Percentiles rank a stretch among this genome's conserved stretches.
phyloP scores from a whole-genome alignment of 116 monocot genomes.

The Phalaenopsis hybrid region DNA sequence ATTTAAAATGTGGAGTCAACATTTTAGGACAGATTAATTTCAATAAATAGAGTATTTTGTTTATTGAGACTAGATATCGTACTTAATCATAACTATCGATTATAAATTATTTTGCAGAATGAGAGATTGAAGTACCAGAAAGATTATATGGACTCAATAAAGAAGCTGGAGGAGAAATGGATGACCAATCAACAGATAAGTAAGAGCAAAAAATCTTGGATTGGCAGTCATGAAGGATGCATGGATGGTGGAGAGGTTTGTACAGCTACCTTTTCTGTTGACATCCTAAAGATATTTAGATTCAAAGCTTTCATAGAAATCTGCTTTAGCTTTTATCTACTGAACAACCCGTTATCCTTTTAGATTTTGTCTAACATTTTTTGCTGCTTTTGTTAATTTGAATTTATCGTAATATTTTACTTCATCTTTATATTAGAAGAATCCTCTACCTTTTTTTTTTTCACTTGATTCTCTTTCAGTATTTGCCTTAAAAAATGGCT shows the following conservation, averaged over 20 bases:
- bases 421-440: not conserved
- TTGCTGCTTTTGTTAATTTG: slow-evolving; percentile 1
- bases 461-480: not conserved
- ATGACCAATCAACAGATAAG: slow-evolving; percentile 41
- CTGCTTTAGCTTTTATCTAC: not conserved
- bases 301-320: not conserved
- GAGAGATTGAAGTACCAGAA: slow-evolving; percentile 71
- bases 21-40: not conserved
- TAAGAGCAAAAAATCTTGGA: slow-evolving; percentile 20
- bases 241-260: slow-evolving; percentile 34
- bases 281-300: not conserved
- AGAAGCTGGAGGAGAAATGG: slow-evolving; percentile 91
- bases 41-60: not conserved
- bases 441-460: not conserved
- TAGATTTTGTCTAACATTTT: not conserved
- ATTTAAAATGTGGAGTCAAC: not conserved
- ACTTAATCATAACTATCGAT: not conserved
- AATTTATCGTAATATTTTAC: not conserved
- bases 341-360: not conserved
- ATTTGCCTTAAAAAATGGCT: not conserved
- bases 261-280: not conserved
- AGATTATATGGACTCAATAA: slow-evolving; percentile 89
- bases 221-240: slow-evolving; percentile 21
- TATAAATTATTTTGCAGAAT: slow-evolving; percentile 32
- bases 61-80: not conserved